Percentiles rank a stretch among this genome's conserved stretches.
phyloP scores from a whole-genome alignment of 495 filamentous ascomycete genomes.

The Apiosordaria backusii region DNA sequence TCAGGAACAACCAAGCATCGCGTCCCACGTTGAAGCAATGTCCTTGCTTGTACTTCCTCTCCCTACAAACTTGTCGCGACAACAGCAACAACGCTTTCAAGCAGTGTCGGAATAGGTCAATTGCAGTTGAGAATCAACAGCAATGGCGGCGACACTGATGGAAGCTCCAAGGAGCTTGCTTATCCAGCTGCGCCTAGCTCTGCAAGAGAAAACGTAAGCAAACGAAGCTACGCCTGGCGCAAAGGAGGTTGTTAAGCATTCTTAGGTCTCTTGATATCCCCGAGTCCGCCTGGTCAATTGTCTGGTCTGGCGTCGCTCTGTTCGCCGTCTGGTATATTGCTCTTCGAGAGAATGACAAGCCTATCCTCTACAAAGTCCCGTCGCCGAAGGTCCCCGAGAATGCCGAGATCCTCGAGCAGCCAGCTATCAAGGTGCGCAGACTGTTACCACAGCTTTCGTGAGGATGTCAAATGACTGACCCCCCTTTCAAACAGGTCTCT shows the following conservation, averaged over 20 bases:
- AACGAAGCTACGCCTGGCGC: not conserved
- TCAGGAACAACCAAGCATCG: not conserved
- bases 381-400: conserved; percentile 42
- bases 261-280: conserved; percentile 16
- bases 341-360: conserved; percentile 28
- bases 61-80: not conserved
- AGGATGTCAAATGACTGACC: not conserved
- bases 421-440: conserved; percentile 47
- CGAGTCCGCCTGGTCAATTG: conserved; percentile 14
- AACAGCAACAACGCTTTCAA: not conserved
- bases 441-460: not conserved
- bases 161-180: conserved; percentile 16
- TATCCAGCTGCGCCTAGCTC: conserved; percentile 21
- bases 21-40: not conserved
- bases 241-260: not conserved
- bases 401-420: conserved; percentile 60
- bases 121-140: not conserved
- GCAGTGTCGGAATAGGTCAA: not conserved
- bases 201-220: conserved; percentile 15
- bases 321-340: conserved; percentile 30
- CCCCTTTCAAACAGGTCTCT: conserved; percentile 33
- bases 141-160: conserved; percentile 13
- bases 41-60: not conserved
- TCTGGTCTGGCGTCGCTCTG: conserved; percentile 30
- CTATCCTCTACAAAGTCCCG: conserved; percentile 40